Evolutionary conservation across 352 stramenopile genomes (phyloP), one percentile per base, ranked within the genome.

Genomic region (Phytophthora litchii): DNA sequence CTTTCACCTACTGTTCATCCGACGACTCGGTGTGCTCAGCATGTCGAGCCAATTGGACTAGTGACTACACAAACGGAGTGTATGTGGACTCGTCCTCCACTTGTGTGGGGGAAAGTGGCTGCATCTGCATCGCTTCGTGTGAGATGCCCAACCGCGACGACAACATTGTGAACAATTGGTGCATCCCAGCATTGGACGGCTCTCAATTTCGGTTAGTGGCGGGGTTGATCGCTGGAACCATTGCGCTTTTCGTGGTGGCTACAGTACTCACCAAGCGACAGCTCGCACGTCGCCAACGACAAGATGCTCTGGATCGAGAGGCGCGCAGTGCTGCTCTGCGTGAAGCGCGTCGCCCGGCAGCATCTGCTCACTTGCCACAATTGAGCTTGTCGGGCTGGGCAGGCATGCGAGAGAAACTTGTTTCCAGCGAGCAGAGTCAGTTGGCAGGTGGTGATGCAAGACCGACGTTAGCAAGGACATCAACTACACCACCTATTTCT

Each of bases 371-470:
- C 35, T 49, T 72, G 38, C 63, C 66, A 17, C 60, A 72, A 14
- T 48, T 86, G 32, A 77, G 53, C 46, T 54, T 86, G 50, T 75
- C 67, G n/a, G 77, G 77, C 5, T 86, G 77, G 77, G 66, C 67
- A 36, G 51, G 54, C 17, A 80, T 80, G 72, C 65, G 74, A 13
- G 77, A 86, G 40, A 76, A 80, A 27, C 57, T 83, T 14, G 66
- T 77, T 23, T 67, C 68, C 4, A 70, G 21, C n/a, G 70, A 79
- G 52, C 51, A 72, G 5, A 43, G 36, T 17, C 46, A 23, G 17
- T 49, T 70, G 46, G 58, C 23, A 32, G 32, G 60, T 7, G 60
- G 34, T 0, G 44, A 12, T 19, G 8, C 42, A 1, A 58, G 48
- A 1, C 67, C 62, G 12, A 63, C 62, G 5, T 19, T 75, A 14